Base-by-base conservation (phyloP, 1,139 yeast species). In the Zygoascus meyerae region DNA sequence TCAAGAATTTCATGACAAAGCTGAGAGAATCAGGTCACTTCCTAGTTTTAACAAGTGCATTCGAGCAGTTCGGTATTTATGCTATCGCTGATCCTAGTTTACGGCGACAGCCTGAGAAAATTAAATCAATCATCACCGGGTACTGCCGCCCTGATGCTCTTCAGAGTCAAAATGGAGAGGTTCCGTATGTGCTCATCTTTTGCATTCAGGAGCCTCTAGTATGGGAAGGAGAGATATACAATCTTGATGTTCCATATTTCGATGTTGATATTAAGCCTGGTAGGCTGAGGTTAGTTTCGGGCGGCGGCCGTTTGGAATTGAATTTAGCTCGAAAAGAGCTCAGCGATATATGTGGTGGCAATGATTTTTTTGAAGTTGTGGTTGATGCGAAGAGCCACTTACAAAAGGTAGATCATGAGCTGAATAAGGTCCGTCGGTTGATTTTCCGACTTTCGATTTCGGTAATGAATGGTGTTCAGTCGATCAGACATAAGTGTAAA, bases 161-260 rank as follows among this genome's bases (percentile, higher is more conserved):
- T 28, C 52, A 54, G 8, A 52, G 46, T 26, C 54, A 65, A 15
- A 67, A 65, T n/a, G 66, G 66, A 29, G 74, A 70, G 16, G 81
- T 49, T 4, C 52, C 86, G 0, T 87, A 87, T 56, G 75, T 89
- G 12, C 60, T 90, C 32, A 83, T 90, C 0, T 68, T 89, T 17
- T 81, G 86, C 58, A 92, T 95, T 1, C 77, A 83, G 11, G 86
- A 86, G 58, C 95, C 97, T 0, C 76, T 90, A 61, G 79, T 86
- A 28, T 90, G 97, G 97, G 92, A 86, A 54, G 97, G 97, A 2
- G 74, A 77, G 18, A 81, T 84, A 52, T 76, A 83, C 32, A 77
- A 79, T 44, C 63, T 86, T 14, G 75, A 78, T 17, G 65, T 81
- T 70, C 64, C 68, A 1, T 59, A 58, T 17, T 52, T 57, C 34